Percentiles rank a stretch among this genome's conserved stretches.
phyloP scores from a whole-genome alignment of 768 basidiomycete genomes.

The Hygrophorus russula region DNA sequence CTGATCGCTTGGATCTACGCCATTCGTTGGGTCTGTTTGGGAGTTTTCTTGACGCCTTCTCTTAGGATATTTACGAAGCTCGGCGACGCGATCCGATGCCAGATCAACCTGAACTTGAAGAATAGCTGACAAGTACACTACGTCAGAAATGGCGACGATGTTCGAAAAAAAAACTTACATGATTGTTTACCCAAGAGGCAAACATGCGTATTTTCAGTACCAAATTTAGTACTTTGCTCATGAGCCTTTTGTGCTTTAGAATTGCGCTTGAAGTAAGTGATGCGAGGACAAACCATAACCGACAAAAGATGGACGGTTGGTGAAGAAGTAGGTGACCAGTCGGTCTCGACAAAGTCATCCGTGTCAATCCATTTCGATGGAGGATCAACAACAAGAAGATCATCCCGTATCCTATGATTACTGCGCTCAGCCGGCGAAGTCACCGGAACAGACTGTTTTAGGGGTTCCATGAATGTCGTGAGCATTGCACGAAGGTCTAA shows the following conservation, averaged over 20 bases:
- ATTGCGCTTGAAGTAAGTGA: conserved; percentile 69
- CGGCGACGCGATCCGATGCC: conserved; percentile 40
- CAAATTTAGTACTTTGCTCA: conserved; percentile 64
- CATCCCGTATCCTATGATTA: conserved; percentile 35
- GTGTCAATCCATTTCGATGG: conserved; percentile 60
- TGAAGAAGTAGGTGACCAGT: conserved; percentile 41
- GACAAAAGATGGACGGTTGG: conserved; percentile 63
- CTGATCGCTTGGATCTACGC: no score
- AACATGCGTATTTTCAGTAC: conserved; percentile 69
- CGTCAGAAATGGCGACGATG: not conserved
- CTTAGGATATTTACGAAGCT: conserved; percentile 23
- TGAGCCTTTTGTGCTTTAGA: conserved; percentile 28
- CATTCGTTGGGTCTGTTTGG: no score
- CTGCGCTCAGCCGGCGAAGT: conserved; percentile 32
- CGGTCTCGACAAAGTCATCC: conserved; percentile 76
- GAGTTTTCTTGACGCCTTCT: no score
- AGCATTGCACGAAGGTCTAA: conserved; percentile 68
- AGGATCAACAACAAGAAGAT: conserved; percentile 30
- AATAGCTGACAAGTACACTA: conserved; percentile 31
- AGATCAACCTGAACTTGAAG: conserved; percentile 54
- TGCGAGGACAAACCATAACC: conserved; percentile 66
- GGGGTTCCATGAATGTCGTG: conserved; percentile 66
- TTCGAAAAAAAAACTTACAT: conserved; percentile 31
- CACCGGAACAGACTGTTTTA: conserved; percentile 48
- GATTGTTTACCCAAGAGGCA: conserved; percentile 69